These are phyloP conservation scores for Dipodascus geniculatus DNA, from an alignment of 805 yeast genomes.

Conservation along the genomic window DNA sequence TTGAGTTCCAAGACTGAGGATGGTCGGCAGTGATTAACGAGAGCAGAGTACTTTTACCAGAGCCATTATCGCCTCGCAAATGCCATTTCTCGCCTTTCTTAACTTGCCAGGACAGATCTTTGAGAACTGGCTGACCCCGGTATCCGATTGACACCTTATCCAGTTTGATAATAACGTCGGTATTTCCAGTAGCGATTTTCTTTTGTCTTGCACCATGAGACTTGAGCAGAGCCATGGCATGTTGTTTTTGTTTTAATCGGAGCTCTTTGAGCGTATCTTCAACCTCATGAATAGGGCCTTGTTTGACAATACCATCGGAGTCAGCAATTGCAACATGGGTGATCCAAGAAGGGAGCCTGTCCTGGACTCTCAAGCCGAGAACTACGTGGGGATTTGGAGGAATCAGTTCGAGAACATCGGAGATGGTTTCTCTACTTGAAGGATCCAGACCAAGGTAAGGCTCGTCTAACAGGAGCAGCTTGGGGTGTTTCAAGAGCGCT, in stretches of 20 bases:
- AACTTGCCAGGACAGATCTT: conserved; percentile 54
- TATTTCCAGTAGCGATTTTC: neutral
- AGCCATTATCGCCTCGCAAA: conserved; percentile 77
- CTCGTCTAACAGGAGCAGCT: conserved; percentile 67
- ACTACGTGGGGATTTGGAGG: conserved; percentile 45
- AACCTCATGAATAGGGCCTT: conserved; percentile 34
- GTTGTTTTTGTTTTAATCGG: conserved; percentile 12
- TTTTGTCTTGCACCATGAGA: conserved; percentile 7
- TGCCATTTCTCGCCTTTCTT: conserved; percentile 76
- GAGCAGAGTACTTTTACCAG: conserved; percentile 84
- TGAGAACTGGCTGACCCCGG: conserved; percentile 46
- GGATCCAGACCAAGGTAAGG: conserved; percentile 91
- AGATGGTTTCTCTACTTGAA: conserved; percentile 46
- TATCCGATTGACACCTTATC: conserved; percentile 54
- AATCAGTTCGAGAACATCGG: conserved; percentile 36
- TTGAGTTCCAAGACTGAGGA: conserved; percentile 87
- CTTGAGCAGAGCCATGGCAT: conserved; percentile 2
- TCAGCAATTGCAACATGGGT: conserved; percentile 57
- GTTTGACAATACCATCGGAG: conserved; percentile 37
- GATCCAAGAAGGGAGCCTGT: conserved; percentile 68
- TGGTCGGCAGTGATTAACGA: conserved; percentile 87
- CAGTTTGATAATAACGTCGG: conserved; percentile 36
- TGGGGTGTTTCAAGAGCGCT: conserved; percentile 54
- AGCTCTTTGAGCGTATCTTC: conserved; percentile 16
- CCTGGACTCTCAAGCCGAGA: conserved; percentile 69